phyloP scores from a whole-genome alignment of 2,329 filamentous ascomycete species.

The Epichloe brachyelytri region DNA sequence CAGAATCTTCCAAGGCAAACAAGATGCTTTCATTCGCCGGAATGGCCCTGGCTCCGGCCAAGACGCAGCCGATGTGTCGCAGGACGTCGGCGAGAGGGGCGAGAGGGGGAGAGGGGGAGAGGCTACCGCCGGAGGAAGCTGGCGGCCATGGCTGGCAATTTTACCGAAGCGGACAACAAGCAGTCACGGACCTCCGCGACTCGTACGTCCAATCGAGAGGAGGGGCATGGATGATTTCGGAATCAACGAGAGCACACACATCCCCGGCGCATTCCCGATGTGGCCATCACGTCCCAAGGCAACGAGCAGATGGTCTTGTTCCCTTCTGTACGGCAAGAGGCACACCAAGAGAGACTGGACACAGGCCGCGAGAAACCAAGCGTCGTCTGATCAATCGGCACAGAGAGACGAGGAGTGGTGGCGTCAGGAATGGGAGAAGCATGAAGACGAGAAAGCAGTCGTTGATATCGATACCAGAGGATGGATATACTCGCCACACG shows the following conservation, averaged over 20 bases:
- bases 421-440: constrained; percentile 63
- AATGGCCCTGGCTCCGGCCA: constrained; percentile 17
- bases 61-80: constrained; percentile 13
- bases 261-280: constrained; percentile 71
- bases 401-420: constrained; percentile 60
- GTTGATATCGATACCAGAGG: constrained; percentile 92
- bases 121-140: constrained; percentile 69
- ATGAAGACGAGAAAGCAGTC: constrained; percentile 71
- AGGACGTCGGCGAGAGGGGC: constrained; percentile 13
- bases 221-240: constrained; percentile 18
- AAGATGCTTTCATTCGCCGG: constrained; percentile 17
- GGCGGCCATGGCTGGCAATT: constrained; percentile 46
- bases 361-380: constrained; percentile 16
- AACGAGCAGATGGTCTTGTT: constrained; percentile 92
- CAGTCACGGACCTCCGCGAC: constrained; percentile 45
- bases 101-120: constrained; percentile 14
- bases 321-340: constrained; percentile 76
- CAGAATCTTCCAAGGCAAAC: constrained; percentile 14
- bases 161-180: constrained; percentile 42
- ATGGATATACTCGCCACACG: constrained; percentile 84
- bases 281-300: constrained; percentile 65
- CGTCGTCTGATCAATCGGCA: constrained; percentile 20
- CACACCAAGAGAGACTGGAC: constrained; percentile 42
- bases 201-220: constrained; percentile 42
- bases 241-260: constrained; percentile 25